phyloP scores from a whole-genome alignment of 805 yeast genomes.

The Saccharomyces kudriavzevii region DNA sequence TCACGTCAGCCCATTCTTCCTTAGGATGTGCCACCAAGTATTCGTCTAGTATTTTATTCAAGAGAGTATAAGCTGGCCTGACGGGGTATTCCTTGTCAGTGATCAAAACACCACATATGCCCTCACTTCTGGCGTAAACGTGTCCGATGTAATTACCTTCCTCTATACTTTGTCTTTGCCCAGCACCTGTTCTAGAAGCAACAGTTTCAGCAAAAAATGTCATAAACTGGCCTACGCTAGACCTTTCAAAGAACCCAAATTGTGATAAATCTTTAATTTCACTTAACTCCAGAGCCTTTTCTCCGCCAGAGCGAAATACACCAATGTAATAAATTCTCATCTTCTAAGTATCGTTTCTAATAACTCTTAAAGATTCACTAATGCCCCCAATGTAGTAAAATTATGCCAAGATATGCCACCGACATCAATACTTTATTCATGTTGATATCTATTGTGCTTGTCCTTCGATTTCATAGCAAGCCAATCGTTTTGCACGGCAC shows the following conservation, averaged over 20 bases:
- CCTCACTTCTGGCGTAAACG: slow-evolving; percentile 83
- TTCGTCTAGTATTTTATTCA: slow-evolving; percentile 87
- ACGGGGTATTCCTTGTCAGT: slow-evolving; percentile 95
- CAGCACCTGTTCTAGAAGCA: slow-evolving; percentile 75
- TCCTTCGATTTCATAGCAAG: background rate
- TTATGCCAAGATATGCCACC: background rate
- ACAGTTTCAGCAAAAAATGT: slow-evolving; percentile 88
- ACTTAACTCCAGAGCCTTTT: slow-evolving; percentile 65
- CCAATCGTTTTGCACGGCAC: background rate
- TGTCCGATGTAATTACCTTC: slow-evolving; percentile 89
- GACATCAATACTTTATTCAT: background rate
- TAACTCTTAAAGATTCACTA: background rate
- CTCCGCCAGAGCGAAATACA: slow-evolving; percentile 54
- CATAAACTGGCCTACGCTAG: slow-evolving; percentile 84
- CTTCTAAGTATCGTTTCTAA: background rate
- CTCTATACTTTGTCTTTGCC: slow-evolving; percentile 90
- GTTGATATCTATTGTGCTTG: background rate
- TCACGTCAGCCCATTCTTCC: slow-evolving; percentile 51
- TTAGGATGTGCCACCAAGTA: slow-evolving; percentile 77
- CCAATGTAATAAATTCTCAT: slow-evolving; percentile 95
- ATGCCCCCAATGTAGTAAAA: background rate
- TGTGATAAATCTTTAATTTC: slow-evolving; percentile 75
- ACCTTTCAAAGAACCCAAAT: slow-evolving; percentile 83
- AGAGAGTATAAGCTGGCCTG: slow-evolving; percentile 88
- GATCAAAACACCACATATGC: slow-evolving; percentile 82